Base-by-base conservation (phyloP, 2,329 filamentous ascomycete genomes). In the Ilyonectria destructans region DNA sequence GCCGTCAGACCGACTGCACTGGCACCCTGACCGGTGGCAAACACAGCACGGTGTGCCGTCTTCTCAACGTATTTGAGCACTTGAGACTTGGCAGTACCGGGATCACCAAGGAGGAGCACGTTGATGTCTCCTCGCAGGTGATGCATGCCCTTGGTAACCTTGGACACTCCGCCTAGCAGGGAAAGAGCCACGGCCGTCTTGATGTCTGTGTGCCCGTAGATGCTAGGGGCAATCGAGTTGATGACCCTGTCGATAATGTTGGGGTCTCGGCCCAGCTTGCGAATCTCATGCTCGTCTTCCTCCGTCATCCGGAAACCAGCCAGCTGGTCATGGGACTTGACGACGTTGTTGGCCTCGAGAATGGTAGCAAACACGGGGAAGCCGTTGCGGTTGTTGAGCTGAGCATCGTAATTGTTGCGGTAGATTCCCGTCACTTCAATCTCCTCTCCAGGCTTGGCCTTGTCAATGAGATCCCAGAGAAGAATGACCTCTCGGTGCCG, bases 311-410 rank as follows among this genome's bases (percentile, higher is more conserved):
- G 90, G 87, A 99, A 99, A 64, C 96, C 96, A 77, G 96, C 96
- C 68, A 99, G 91, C 82, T 99, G 95, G 80, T 99, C 96, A 79
- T 99, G 96, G 0, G 96, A 92, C 82, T 99, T 99, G 82, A 98
- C 92, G 6, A 98, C 91, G 74, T 99, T 95, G 82, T 99, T 99
- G 29, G 97, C 97, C 82, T 99, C 96, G 5, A 99, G 88, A 67
- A 99, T 96, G 0, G 96, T 99, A 5, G 96, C 96, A 81, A 99
- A 99, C 40, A 99, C 96, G 0, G 96, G 96, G 83, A 99, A 98
- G 5, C 96, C 96, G 78, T 98, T 99, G 78, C 96, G 96, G 85
- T 98, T 98, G 84, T 99, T 99, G 62, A 99, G 88, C 75, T 97
- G 94, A 4, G 96, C 95, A 80, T 98, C 96, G 78, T 98, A 99